Percentiles rank a stretch among this genome's conserved stretches.
Evolutionary conservation across 306 rosid genomes (phyloP).

Genomic region (Echinosophora koreensis): DNA sequence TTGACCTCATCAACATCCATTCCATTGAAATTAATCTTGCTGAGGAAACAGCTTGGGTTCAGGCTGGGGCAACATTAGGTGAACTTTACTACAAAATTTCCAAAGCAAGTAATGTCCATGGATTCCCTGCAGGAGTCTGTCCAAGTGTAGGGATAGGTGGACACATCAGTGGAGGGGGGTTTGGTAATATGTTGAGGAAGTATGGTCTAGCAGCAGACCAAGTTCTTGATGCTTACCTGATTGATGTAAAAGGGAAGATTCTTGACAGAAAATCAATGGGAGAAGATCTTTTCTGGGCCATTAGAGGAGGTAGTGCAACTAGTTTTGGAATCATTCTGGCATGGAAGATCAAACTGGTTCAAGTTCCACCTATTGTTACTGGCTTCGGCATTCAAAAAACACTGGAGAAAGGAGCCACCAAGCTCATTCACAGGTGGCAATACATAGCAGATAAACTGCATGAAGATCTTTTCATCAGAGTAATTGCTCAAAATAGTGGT

Average conservation of each 20-base stretch:
- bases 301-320: conserved; percentile 72
- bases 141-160: conserved; percentile 69
- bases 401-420: conserved; percentile 50
- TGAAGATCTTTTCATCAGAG: conserved; percentile 67
- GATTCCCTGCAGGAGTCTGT: conserved; percentile 65
- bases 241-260: conserved; percentile 55
- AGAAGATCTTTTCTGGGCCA: conserved; percentile 74
- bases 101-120: conserved; percentile 50
- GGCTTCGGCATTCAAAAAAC: conserved; percentile 51
- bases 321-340: conserved; percentile 65
- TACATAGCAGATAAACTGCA: conserved; percentile 48
- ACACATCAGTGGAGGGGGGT: conserved; percentile 66
- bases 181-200: conserved; percentile 57
- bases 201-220: conserved; percentile 64
- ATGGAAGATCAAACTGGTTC: conserved; percentile 61
- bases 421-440: conserved; percentile 51
- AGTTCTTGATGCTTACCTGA: conserved; percentile 63
- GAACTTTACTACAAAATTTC: conserved; percentile 63
- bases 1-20: conserved; percentile 52
- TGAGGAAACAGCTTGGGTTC: conserved; percentile 67
- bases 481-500: conserved; percentile 53
- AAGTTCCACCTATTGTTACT: conserved; percentile 56
- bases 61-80: conserved; percentile 67
- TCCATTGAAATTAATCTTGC: conserved; percentile 46
- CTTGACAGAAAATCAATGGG: conserved; percentile 63